These are phyloP conservation scores for Blastobotrys elegans DNA, from an alignment of 1,139 yeast genomes.

Conservation along the genomic window DNA sequence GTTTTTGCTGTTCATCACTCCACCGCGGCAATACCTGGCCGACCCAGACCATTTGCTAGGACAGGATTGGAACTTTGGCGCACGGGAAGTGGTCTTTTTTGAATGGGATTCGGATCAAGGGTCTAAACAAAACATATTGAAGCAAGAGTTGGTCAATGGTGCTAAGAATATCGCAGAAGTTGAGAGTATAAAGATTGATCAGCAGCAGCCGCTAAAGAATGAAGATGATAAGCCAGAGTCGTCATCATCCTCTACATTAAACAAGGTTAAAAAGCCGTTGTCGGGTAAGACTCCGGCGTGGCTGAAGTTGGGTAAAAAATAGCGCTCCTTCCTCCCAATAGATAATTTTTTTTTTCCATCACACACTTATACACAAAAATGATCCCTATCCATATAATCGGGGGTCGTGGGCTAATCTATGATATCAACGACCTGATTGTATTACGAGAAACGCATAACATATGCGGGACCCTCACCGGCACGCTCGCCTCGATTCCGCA, in stretches of 20 bases:
- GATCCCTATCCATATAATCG: conserved; percentile 38
- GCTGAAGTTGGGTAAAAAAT: conserved; percentile 23
- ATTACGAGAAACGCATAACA: conserved; percentile 48
- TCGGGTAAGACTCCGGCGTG: conserved; percentile 21
- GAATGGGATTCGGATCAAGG: conserved; percentile 27
- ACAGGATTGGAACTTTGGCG: conserved; percentile 27
- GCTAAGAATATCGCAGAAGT: conserved; percentile 27
- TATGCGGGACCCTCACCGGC: conserved; percentile 76
- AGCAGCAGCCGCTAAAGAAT: conserved; percentile 9
- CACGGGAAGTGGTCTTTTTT: conserved; percentile 28
- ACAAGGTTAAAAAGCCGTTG: not conserved
- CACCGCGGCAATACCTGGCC: conserved; percentile 26
- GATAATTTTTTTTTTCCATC: not conserved
- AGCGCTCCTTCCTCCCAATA: conserved; percentile 1
- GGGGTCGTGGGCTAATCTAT: conserved; percentile 50
- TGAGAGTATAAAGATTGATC: conserved; percentile 25
- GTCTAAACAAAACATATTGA: conserved; percentile 18
- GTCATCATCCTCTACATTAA: not conserved
- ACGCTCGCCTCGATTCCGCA: conserved; percentile 86
- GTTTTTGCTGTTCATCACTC: conserved; percentile 29
- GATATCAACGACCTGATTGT: conserved; percentile 47
- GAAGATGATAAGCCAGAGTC: not conserved
- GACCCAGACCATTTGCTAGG: conserved; percentile 21
- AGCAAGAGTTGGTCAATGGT: conserved; percentile 15
- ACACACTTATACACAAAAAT: not conserved